phyloP scores from a whole-genome alignment of 768 basidiomycete species.

The Suillus luteus region DNA sequence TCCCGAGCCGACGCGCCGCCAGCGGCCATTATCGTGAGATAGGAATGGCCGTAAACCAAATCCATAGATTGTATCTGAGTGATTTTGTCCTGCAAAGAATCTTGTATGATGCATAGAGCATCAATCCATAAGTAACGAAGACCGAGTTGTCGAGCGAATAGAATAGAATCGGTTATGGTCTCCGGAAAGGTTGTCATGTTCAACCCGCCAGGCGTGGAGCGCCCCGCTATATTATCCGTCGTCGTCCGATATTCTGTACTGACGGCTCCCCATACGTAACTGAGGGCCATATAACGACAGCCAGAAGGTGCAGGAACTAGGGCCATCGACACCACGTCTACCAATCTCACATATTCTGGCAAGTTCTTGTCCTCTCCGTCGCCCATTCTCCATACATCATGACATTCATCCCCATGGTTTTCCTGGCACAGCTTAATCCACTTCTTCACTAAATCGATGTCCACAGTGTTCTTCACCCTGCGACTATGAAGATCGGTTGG shows the following conservation, averaged over 20 bases:
- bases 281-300: slow-evolving; percentile 13
- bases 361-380: neutral
- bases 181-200: slow-evolving; percentile 4
- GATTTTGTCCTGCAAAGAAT: slow-evolving; percentile 6
- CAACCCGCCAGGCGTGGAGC: neutral
- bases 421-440: slow-evolving; percentile 10
- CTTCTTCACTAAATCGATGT: slow-evolving; percentile 11
- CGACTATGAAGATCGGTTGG: slow-evolving; percentile 12
- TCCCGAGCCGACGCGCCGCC: neutral
- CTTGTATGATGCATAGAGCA: slow-evolving; percentile 17
- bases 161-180: slow-evolving; percentile 14
- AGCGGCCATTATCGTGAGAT: slow-evolving; percentile 13
- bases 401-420: slow-evolving; percentile 6
- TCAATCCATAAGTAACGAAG: slow-evolving; percentile 16
- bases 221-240: slow-evolving; percentile 4
- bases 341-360: slow-evolving; percentile 7
- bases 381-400: slow-evolving; percentile 4
- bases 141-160: slow-evolving; percentile 9
- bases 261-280: slow-evolving; percentile 13
- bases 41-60: slow-evolving; percentile 9
- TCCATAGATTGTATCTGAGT: slow-evolving; percentile 16
- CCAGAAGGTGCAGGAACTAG: slow-evolving; percentile 7
- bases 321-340: slow-evolving; percentile 10
- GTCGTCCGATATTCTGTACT: slow-evolving; percentile 13
- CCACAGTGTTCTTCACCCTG: slow-evolving; percentile 8